Evolutionary conservation across 768 basidiomycete genomes (phyloP), one percentile per base, ranked within the genome.

Genomic region (Fistulinella prunicolor): DNA sequence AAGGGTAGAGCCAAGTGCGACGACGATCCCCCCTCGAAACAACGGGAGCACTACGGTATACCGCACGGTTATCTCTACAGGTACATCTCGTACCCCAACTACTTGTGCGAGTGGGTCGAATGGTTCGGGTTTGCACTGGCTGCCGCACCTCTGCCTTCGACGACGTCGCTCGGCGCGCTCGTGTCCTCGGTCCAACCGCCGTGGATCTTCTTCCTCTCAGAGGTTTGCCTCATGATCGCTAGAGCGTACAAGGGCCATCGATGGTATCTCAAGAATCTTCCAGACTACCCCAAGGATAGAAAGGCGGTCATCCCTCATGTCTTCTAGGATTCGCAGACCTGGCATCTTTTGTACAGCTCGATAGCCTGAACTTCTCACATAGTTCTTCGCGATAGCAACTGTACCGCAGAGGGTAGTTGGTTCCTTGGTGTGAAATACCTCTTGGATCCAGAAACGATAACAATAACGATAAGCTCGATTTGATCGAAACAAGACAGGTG

Each of bases 101-200:
- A 97, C 70, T 70, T 92, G 17, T 92, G 86, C 68, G 95, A 97
- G 64, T 98, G 95, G 95, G 49, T 86, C 46, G 95, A 98, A 68
- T 98, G 94, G 94, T 55, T 81, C 9, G 92, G 89, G 8, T 97
- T 86, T 65, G 86, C 90, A 2, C 64, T 96, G 32, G 88, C 89
- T 6, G 79, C 89, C 4, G 70, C 80, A 6, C 81, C 84, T 1
- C 8, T 75, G 1, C 80, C 76, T 17, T 45, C 39, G 50, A 17
- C 43, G 60, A 49, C 60, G 38, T 61, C 70, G 8, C 40, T 56
- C 5, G 74, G 76, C 35, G 65, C 69, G 0, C 74, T 77, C 12
- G 63, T 70, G 32, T 65, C 80, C 13, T 73, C 80, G 1, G 36
- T 56, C n/a, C 67, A 68, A 7, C 89, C 94, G 0, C 89, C 92